Evolutionary conservation across 768 basidiomycete genomes (phyloP).

Genomic region (Sporobolomyces pararoseus): DNA sequence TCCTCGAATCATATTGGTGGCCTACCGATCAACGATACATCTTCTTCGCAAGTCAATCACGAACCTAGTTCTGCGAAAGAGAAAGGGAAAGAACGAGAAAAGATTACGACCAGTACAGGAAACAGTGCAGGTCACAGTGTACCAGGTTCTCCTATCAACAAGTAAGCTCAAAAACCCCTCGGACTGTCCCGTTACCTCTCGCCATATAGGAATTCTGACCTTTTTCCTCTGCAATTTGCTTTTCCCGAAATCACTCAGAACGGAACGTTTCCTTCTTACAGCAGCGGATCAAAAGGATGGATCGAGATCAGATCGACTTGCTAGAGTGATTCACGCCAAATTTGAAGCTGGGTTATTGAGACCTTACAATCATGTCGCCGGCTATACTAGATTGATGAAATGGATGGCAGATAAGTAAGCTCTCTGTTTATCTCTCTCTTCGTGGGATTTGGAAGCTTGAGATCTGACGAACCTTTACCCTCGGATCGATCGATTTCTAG

Average conservation of each 20-base stretch:
- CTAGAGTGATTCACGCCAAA: conserved; percentile 87
- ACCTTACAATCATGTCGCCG: conserved; percentile 95
- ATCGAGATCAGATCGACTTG: conserved; percentile 80
- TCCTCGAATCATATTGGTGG: conserved; percentile 16
- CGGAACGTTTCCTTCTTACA: conserved; percentile 83
- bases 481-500: conserved; percentile 55
- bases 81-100: conserved; percentile 12
- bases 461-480: not conserved
- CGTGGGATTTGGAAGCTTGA: too few species aligned
- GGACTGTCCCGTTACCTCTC: not conserved
- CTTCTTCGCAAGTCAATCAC: not conserved
- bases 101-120: conserved; percentile 7
- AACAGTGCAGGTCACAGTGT: conserved; percentile 22
- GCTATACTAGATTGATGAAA: conserved; percentile 79
- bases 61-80: not conserved
- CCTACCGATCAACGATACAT: conserved; percentile 32
- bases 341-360: conserved; percentile 92
- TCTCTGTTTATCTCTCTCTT: not conserved
- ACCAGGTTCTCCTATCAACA: conserved; percentile 38
- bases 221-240: not conserved
- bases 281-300: conserved; percentile 93
- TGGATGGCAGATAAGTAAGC: conserved; percentile 91
- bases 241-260: too few species aligned
- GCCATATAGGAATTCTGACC: not conserved
- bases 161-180: too few species aligned